Evolutionary conservation across 1,284 basidiomycete species (phyloP).

Genomic region (Microbotryum saponariae): DNA sequence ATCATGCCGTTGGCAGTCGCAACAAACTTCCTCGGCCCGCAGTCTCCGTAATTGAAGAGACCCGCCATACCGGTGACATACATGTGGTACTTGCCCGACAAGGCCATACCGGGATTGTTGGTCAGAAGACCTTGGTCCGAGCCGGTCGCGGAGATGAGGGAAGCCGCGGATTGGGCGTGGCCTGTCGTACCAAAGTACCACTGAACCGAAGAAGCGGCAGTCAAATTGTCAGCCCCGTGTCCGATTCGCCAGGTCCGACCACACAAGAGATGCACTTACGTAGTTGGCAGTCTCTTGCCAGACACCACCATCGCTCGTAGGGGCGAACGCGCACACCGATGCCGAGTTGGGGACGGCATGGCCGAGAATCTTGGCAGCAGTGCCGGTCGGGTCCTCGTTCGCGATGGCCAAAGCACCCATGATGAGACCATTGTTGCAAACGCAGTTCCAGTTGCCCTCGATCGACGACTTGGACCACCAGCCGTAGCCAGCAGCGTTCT

Average conservation of each 20-base stretch:
- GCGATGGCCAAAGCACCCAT: constrained; percentile 82
- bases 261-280: constrained; percentile 6
- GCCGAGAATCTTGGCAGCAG: constrained; percentile 59
- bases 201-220: constrained; percentile 22
- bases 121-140: constrained; percentile 65
- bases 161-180: constrained; percentile 77
- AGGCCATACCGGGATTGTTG: constrained; percentile 59
- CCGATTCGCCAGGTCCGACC: neutral
- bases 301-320: constrained; percentile 67
- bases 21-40: constrained; percentile 88
- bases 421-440: constrained; percentile 79
- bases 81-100: constrained; percentile 85
- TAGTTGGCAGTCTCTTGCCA: constrained; percentile 97
- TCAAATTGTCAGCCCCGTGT: neutral
- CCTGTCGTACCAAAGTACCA: constrained; percentile 71
- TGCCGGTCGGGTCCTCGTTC: constrained; percentile 69
- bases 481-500: constrained; percentile 23
- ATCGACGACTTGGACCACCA: constrained; percentile 41
- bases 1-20: constrained; percentile 64
- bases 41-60: constrained; percentile 83
- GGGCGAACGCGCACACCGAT: constrained; percentile 61
- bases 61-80: constrained; percentile 73
- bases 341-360: constrained; percentile 64
- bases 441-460: constrained; percentile 87
- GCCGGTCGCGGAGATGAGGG: constrained; percentile 76